phyloP scores from a whole-genome alignment of 495 filamentous ascomycete species.

The Trichoderma erinaceum region DNA sequence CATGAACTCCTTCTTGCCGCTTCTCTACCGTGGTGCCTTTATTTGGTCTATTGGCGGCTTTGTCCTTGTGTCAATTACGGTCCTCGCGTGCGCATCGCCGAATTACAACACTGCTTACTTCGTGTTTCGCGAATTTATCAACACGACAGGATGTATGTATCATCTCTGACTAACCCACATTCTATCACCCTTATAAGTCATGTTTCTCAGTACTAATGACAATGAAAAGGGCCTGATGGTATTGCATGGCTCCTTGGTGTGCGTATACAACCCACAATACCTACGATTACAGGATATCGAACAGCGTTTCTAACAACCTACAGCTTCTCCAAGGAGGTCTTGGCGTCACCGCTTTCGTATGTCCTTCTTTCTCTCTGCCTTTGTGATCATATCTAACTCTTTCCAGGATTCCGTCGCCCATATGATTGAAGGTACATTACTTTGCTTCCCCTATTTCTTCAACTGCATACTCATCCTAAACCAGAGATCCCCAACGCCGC shows the following conservation, averaged over 20 bases:
- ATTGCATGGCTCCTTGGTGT: slow-evolving; percentile 8
- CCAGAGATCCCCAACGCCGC: slow-evolving; percentile 10
- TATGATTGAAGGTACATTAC: slow-evolving; percentile 7
- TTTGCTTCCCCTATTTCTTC: not conserved
- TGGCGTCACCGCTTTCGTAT: not conserved
- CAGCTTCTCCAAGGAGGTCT: slow-evolving; percentile 9
- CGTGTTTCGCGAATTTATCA: slow-evolving; percentile 41
- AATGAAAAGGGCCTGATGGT: not conserved
- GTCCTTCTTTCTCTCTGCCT: not conserved
- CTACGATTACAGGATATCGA: too few species aligned
- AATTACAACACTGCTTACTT: slow-evolving; percentile 55
- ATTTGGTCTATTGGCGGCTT: slow-evolving; percentile 65
- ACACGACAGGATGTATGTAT: slow-evolving; percentile 40
- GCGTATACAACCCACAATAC: not conserved
- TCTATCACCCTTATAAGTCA: not conserved
- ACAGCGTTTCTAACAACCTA: not conserved
- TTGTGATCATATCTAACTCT: not conserved
- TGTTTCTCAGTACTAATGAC: not conserved
- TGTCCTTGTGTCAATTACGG: slow-evolving; percentile 59
- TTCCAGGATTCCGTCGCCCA: not conserved
- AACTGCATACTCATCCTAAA: not conserved
- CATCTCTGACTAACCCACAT: too few species aligned
- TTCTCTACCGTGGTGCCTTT: slow-evolving; percentile 57
- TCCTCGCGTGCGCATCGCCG: slow-evolving; percentile 56
- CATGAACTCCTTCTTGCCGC: slow-evolving; percentile 53